Evolutionary conservation across 768 basidiomycete genomes (phyloP).

Genomic region (Porpolomopsis calyptriformis): DNA sequence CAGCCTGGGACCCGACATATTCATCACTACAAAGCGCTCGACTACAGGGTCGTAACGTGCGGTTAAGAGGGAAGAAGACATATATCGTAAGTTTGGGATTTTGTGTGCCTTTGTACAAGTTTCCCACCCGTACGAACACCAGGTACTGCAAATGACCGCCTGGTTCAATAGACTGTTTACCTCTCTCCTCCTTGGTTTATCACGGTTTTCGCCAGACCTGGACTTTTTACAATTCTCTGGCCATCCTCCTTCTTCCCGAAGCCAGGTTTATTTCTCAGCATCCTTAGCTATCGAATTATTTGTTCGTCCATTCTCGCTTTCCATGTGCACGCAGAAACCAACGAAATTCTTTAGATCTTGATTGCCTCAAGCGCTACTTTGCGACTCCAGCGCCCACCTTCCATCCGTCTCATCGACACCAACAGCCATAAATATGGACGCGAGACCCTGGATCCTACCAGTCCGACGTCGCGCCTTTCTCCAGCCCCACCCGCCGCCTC

Average conservation of each 20-base stretch:
- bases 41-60: slow-evolving; percentile 61
- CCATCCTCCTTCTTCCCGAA: slow-evolving; percentile 25
- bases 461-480: slow-evolving; percentile 12
- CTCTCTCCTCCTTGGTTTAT: slow-evolving; percentile 32
- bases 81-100: slow-evolving; percentile 44
- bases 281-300: slow-evolving; percentile 41
- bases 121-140: slow-evolving; percentile 1
- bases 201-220: slow-evolving; percentile 30
- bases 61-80: slow-evolving; percentile 48
- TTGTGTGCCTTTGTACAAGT: background rate
- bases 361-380: slow-evolving; percentile 43
- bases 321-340: slow-evolving; percentile 1
- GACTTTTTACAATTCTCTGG: slow-evolving; percentile 29
- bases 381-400: slow-evolving; percentile 56
- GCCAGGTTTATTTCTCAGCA: slow-evolving; percentile 37
- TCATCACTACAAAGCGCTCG: slow-evolving; percentile 44
- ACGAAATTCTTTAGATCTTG: slow-evolving; percentile 32
- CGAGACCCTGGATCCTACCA: slow-evolving; percentile 26
- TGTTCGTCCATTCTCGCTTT: slow-evolving; percentile 30
- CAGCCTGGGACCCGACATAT: slow-evolving; percentile 82
- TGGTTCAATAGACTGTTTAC: slow-evolving; percentile 52
- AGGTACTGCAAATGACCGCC: slow-evolving; percentile 49
- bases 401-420: slow-evolving; percentile 59
- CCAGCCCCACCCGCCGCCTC: slow-evolving; percentile 5
- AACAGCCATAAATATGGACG: slow-evolving; percentile 34